These are phyloP conservation scores for Hyaloscypha hepaticicola DNA, from an alignment of 495 filamentous ascomycete genomes.

Conservation along the genomic window DNA sequence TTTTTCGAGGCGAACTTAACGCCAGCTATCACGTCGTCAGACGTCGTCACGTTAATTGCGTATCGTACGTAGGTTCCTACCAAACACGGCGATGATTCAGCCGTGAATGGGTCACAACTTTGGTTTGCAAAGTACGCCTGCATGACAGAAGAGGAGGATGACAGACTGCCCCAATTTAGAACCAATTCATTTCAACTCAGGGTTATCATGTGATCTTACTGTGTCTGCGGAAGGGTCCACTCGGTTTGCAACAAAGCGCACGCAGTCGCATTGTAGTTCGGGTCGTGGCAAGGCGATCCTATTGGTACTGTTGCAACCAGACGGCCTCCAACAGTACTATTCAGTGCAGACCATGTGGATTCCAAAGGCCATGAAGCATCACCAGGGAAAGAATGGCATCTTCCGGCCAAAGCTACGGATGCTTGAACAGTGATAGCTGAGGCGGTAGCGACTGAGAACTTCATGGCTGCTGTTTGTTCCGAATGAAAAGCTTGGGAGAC, in stretches of 20 bases:
- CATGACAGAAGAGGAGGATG: conserved; percentile 21
- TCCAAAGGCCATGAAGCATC: conserved; percentile 43
- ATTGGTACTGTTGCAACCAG: conserved; percentile 37
- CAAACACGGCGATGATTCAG: conserved; percentile 48
- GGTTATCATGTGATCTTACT: conserved; percentile 2
- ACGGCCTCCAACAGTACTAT: conserved; percentile 43
- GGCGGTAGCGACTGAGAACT: conserved; percentile 5
- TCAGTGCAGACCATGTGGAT: conserved; percentile 42
- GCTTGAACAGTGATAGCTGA: neutral
- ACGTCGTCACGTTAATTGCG: conserved; percentile 46
- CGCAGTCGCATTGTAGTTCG: conserved; percentile 43
- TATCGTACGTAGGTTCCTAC: conserved; percentile 59
- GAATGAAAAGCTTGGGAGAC: conserved; percentile 6
- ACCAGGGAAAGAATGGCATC: conserved; percentile 15
- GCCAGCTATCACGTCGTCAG: conserved; percentile 46
- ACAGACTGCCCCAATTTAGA: neutral
- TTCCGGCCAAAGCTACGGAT: conserved; percentile 12
- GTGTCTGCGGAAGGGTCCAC: conserved; percentile 13
- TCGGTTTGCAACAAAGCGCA: conserved; percentile 46
- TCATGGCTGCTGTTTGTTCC: conserved; percentile 7
- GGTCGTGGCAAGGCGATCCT: conserved; percentile 50
- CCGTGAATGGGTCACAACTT: conserved; percentile 54
- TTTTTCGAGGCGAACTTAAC: conserved; percentile 49
- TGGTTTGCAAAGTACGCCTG: conserved; percentile 56
- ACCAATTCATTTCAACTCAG: conserved; percentile 33